phyloP scores from a whole-genome alignment of 1,139 yeast species.

The Blastobotrys petasosporus region DNA sequence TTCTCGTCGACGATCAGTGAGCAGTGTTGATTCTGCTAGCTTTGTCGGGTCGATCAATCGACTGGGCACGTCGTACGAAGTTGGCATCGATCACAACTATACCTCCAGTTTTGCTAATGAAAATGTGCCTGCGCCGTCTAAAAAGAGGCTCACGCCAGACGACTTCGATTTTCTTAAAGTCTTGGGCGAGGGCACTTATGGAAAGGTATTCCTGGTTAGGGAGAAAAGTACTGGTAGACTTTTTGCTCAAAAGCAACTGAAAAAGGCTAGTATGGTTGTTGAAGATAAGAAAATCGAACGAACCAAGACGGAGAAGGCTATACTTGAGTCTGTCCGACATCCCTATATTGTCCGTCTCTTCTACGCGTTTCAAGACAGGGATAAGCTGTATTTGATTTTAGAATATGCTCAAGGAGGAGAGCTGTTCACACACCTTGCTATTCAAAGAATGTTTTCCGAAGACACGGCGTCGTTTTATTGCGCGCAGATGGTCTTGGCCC shows the following conservation, averaged over 20 bases:
- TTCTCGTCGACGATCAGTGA: no score
- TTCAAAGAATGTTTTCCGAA: constrained; percentile 79
- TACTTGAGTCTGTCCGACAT: constrained; percentile 65
- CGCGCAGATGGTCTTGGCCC: constrained; percentile 80
- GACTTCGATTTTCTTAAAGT: constrained; percentile 78
- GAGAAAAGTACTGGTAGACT: constrained; percentile 59
- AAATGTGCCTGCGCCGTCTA: constrained; percentile 3
- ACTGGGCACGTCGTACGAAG: constrained; percentile 44
- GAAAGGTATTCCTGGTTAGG: constrained; percentile 75
- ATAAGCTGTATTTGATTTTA: constrained; percentile 69
- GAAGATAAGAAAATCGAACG: constrained; percentile 47
- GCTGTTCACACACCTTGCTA: constrained; percentile 75
- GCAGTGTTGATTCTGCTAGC: no score
- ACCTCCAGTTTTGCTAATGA: constrained; percentile 28
- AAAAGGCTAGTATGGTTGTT: constrained; percentile 66
- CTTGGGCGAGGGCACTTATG: constrained; percentile 88
- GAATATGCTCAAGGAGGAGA: constrained; percentile 96
- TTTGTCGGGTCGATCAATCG: constrained; percentile 19
- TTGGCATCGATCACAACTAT: constrained; percentile 39
- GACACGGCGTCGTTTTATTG: constrained; percentile 73
- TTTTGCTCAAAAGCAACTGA: constrained; percentile 85
- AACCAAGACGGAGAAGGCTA: constrained; percentile 67
- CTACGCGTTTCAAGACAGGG: constrained; percentile 83
- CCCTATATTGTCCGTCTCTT: constrained; percentile 83
- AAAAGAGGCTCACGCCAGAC: constrained; percentile 32